These are phyloP conservation scores for Porcisia hertigi DNA, from an alignment of 208 protist genomes.

Conservation along the genomic window DNA sequence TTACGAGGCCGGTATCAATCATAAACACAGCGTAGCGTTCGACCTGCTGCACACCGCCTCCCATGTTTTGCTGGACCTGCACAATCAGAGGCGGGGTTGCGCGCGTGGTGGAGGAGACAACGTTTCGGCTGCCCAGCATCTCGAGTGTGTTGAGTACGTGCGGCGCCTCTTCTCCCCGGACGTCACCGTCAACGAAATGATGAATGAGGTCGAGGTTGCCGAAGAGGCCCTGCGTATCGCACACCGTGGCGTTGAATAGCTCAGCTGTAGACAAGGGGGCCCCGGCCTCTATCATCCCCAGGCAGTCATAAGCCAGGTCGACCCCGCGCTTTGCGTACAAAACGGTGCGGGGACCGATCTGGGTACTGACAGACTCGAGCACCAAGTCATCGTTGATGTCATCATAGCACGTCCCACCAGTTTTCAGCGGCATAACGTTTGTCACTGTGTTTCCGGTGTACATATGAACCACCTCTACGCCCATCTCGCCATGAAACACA, in stretches of 20 bases:
- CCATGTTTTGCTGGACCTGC: slow-evolving; percentile 63
- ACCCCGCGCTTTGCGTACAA: slow-evolving; percentile 51
- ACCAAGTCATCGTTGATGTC: slow-evolving; percentile 90
- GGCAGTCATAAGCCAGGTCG: slow-evolving; percentile 69
- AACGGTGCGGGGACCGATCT: slow-evolving; percentile 54
- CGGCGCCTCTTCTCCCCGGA: slow-evolving; percentile 47
- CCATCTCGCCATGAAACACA: slow-evolving; percentile 75
- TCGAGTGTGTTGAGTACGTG: slow-evolving; percentile 62
- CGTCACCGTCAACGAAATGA: slow-evolving; percentile 77
- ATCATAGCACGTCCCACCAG: slow-evolving; percentile 65
- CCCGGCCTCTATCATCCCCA: slow-evolving; percentile 65
- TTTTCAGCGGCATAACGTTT: slow-evolving; percentile 60
- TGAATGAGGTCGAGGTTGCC: slow-evolving; percentile 78
- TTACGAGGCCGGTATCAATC: slow-evolving; percentile 84
- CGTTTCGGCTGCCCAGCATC: slow-evolving; percentile 82
- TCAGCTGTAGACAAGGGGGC: slow-evolving; percentile 47
- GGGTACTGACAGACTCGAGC: slow-evolving; percentile 68
- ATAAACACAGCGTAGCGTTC: slow-evolving; percentile 85
- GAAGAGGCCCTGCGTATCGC: slow-evolving; percentile 81
- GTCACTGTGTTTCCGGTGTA: slow-evolving; percentile 85
- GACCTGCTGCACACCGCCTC: slow-evolving; percentile 58
- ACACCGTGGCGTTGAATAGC: slow-evolving; percentile 77
- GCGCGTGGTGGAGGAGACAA: slow-evolving; percentile 51
- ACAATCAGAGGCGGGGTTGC: slow-evolving; percentile 74
- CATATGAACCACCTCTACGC: slow-evolving; percentile 88